phyloP scores from a whole-genome alignment of 2,329 filamentous ascomycete genomes.

The Trichoderma koningii region DNA sequence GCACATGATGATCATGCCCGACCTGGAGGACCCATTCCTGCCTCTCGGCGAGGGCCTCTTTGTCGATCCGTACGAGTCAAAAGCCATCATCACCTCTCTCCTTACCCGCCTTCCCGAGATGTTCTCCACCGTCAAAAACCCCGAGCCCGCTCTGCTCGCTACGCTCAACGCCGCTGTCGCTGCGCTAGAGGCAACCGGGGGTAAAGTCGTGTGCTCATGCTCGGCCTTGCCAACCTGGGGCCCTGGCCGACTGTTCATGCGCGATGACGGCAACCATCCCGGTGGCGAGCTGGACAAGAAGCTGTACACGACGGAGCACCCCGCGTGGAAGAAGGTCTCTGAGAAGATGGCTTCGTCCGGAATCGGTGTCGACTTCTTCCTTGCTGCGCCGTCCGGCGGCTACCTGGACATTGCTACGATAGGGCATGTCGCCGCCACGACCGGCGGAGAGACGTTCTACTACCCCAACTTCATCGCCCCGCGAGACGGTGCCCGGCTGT shows the following conservation, averaged over 20 bases:
- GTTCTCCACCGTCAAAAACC: constrained; percentile 85
- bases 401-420: constrained; percentile 94
- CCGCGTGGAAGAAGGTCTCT: constrained; percentile 81
- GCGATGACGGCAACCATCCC: constrained; percentile 84
- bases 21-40: constrained; percentile 94
- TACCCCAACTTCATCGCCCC: constrained; percentile 94
- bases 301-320: constrained; percentile 86
- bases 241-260: constrained; percentile 78
- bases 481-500: constrained; percentile 80
- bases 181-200: constrained; percentile 83
- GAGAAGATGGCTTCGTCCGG: constrained; percentile 86
- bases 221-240: constrained; percentile 90
- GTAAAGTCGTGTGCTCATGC: constrained; percentile 87
- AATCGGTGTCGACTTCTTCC: constrained; percentile 90
- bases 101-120: constrained; percentile 79
- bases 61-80: constrained; percentile 90
- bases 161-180: constrained; percentile 79
- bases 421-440: constrained; percentile 80
- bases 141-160: constrained; percentile 84
- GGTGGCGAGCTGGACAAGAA: constrained; percentile 91
- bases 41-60: constrained; percentile 90
- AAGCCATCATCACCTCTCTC: constrained; percentile 83
- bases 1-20: constrained; percentile 98
- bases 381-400: constrained; percentile 84
- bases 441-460: constrained; percentile 94